Evolutionary conservation across 441 rosid species (phyloP), one percentile per base, ranked within the genome.

Genomic region (Bruguiera hainesii): DNA sequence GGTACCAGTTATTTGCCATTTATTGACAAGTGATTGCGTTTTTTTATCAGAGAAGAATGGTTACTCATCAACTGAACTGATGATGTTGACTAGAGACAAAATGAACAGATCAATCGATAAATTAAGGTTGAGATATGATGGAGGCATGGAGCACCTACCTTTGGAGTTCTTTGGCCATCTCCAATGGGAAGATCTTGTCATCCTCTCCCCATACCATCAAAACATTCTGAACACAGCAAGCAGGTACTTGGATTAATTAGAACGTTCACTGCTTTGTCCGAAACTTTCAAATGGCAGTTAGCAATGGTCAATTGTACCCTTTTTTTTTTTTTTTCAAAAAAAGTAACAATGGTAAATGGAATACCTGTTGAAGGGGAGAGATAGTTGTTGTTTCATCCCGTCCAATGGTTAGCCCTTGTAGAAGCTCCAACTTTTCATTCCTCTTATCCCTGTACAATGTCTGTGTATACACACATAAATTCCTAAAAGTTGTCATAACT

Each of bases 171-270:
- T 72, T 26, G 8, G 93, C 96, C 91, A 91, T 83, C 71, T 72
- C 80, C 78, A 87, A 58, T 0, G 93, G 96, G 67, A 91, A 91
- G 61, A 91, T 80, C 62, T 77, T 81, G 72, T 91, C 97, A 33
- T 80, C 70, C 7, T 81, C 88, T 76, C 97, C 97, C 97, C 97
- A 91, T 3, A 91, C 59, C 33, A 91, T 28, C 67, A 89, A 60
- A 7, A 73, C 72, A 37, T 73, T 71, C 76, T 73, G 20, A 58
- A 29, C 28, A 42, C 48, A 42, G 30, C 25, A 20, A 55, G 16
- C 58, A 23, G 28, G 28, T 8, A 23, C 23, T 8, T 20, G 5
- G 3, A 55, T 20, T 13, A 10, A 53, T 53, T 25, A 21, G 16
- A 21, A 21, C 16, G 15, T 53, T 37, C 46, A 0, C 10, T 37